Base-by-base conservation (phyloP, 1,284 basidiomycete species). In the Lentinus polychrous region DNA sequence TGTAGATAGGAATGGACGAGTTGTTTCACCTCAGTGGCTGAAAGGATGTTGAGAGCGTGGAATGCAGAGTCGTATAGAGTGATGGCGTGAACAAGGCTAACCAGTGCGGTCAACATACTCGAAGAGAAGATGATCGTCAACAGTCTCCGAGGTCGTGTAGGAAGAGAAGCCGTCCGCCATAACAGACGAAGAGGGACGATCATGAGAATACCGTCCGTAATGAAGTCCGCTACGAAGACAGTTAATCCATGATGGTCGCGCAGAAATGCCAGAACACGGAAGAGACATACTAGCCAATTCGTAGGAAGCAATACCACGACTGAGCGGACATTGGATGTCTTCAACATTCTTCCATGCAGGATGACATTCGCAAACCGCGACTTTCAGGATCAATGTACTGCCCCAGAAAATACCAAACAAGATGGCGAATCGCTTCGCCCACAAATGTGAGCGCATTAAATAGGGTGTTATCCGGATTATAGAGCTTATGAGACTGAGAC, bases 401-500 rank as follows among this genome's bases (percentile, higher is more conserved):
- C 48, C 39, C 63, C 62, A 65, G 58, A 62, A 60, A 8, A 54
- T 32, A 8, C 55, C 48, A 46, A 65, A 62, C 1, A 59, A 42
- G 2, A 52, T 40, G 3, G 54, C 55, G 22, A 43, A 51, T 17
- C 46, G 39, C 42, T 58, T 49, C 11, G 62, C 45, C 32, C 55
- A 51, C 12, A 43, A 33, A 22, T 57, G 53, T 37, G 63, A 42
- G 11, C 35, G 45, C 55, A 62, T 56, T 11, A 60, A 46, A 27
- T 43, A 40, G 2, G 64, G 62, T 10, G 60, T 64, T 33, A 66
- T 55, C 27, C 62, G 51, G 23, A 64, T 57, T 18, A 62, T 55
- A 2, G 64, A 59, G 39, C 53, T 56, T 8, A 66, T 52, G n/a
- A 64, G 58, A 56, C 61, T 62, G 55, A 64, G 55, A 43, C 64